Conservation (phyloP, 495 filamentous ascomycete species). For the Podospora conica region DNA sequence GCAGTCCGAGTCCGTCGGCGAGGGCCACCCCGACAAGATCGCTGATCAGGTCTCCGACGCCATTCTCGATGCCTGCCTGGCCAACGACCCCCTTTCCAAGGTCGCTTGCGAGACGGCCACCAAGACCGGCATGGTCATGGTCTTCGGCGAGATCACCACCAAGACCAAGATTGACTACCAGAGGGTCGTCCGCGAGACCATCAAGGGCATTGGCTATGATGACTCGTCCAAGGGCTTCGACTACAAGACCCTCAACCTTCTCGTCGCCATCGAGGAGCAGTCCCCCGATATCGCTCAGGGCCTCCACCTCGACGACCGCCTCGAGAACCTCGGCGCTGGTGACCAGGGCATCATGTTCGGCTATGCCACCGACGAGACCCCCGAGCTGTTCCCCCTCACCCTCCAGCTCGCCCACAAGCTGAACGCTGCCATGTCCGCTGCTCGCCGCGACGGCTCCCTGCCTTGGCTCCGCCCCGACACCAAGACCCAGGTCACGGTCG, state of each 20-base stretch:
- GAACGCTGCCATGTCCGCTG: conserved; percentile 84
- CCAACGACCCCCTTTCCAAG: conserved; percentile 93
- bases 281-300: conserved; percentile 98
- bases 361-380: conserved; percentile 98
- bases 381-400: conserved; percentile 91
- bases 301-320: conserved; percentile 90
- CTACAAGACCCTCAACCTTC: conserved; percentile 98
- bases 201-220: conserved; percentile 99
- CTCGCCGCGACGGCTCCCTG: conserved; percentile 76
- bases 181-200: conserved; percentile 87
- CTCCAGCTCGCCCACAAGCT: conserved; percentile 91
- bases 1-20: conserved; percentile 91
- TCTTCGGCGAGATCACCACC: conserved; percentile 99
- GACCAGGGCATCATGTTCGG: conserved; percentile 99
- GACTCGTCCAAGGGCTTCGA: conserved; percentile 96
- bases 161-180: conserved; percentile 94
- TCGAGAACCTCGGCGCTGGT: conserved; percentile 97
- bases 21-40: conserved; percentile 98
- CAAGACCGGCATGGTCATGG: conserved; percentile 99
- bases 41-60: conserved; percentile 98
- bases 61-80: conserved; percentile 94
- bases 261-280: conserved; percentile 99
- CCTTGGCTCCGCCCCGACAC: conserved; percentile 97
- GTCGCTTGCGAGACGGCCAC: conserved; percentile 98
- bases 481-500: conserved; percentile 98